These are phyloP conservation scores for Peronospora belbahrii DNA, from an alignment of 352 stramenopile genomes.

Conservation along the genomic window DNA sequence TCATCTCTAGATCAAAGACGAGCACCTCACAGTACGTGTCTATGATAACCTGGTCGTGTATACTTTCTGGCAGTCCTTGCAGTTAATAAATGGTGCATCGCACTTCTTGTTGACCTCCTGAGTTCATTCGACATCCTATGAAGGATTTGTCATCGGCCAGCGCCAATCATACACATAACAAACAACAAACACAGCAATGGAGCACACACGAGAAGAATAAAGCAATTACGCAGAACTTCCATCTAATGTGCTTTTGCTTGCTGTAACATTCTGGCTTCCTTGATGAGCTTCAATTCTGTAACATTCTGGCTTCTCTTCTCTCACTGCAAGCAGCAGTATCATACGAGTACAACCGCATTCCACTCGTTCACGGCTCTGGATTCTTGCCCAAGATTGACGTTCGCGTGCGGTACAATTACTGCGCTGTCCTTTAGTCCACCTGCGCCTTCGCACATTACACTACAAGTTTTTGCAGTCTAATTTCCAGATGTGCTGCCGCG, in stretches of 20 bases:
- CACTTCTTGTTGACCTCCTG: too few species aligned
- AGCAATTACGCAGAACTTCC: conserved; percentile 28
- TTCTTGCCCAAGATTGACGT: conserved; percentile 2
- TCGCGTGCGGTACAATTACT: conserved; percentile 6
- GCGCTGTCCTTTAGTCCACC: conserved; percentile 14
- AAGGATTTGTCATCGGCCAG: too few species aligned
- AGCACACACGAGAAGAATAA: conserved; percentile 9
- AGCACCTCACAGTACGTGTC: neutral
- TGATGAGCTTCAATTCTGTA: conserved; percentile 17
- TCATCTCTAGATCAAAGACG: too few species aligned
- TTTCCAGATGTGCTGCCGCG: conserved; percentile 48
- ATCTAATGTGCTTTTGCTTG: conserved; percentile 27
- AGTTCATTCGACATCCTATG: neutral
- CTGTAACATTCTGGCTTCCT: conserved; percentile 7
- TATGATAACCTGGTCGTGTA: neutral
- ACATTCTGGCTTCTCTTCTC: conserved; percentile 4
- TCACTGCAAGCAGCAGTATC: conserved; percentile 7
- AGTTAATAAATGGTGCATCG: too few species aligned
- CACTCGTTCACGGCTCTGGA: conserved; percentile 2
- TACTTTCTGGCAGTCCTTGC: too few species aligned
- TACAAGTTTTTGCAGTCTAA: conserved; percentile 20
- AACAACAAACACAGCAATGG: neutral
- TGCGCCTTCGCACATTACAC: conserved; percentile 22
- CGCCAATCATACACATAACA: neutral
- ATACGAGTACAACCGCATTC: conserved; percentile 9